Base-by-base conservation (phyloP, 441 rosid genomes). In the Aquilaria agallochum region DNA sequence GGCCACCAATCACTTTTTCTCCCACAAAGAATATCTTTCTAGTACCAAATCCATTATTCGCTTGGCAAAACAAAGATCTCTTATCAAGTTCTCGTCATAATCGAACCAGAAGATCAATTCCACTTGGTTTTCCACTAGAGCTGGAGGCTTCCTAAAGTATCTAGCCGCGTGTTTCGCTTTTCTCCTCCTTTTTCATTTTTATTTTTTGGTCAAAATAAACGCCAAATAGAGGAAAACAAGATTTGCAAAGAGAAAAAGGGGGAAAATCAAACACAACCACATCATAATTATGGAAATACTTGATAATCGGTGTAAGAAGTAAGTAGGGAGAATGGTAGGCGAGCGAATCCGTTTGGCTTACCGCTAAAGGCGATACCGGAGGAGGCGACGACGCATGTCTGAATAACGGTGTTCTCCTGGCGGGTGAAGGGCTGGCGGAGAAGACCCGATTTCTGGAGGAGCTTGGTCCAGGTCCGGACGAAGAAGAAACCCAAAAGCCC, bases 301-400 rank as follows among this genome's bases (percentile, higher is more conserved):
- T 55, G 1, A 13, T 14, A n/a, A 9, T 40, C 34, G 8, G 20
- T 15, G 11, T 49, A n/a, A 58, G 1, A 27, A 15, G 30, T 31
- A 55, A 50, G 32, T 44, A 47, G 15, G 61, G 47, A 32, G 50
- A 11, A 63, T 1, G 2, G 9, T 3, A 33, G 31, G 34, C 33
- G 59, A 36, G 42, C 7, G 42, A 36, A 36, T 36, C 42, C 42
- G 42, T 5, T 45, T 5, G 27, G 11, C 72, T 50, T 78, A 91
- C 94, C 92, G 69, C 96, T 92, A 46, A 85, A 92, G 67, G 96
- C 85, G 68, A 92, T 92, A 73, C 97, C 97, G 14, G 96, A 80
- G 72, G 96, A 83, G 62, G 97, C 96, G 20, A 91, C 96, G 34
- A 91, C 92, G 51, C 96, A 91, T 9, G 97, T 86, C 81, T 91